Evolutionary conservation across 768 basidiomycete species (phyloP), one percentile per base, ranked within the genome.

Genomic region (Pleurotus ostreatus): DNA sequence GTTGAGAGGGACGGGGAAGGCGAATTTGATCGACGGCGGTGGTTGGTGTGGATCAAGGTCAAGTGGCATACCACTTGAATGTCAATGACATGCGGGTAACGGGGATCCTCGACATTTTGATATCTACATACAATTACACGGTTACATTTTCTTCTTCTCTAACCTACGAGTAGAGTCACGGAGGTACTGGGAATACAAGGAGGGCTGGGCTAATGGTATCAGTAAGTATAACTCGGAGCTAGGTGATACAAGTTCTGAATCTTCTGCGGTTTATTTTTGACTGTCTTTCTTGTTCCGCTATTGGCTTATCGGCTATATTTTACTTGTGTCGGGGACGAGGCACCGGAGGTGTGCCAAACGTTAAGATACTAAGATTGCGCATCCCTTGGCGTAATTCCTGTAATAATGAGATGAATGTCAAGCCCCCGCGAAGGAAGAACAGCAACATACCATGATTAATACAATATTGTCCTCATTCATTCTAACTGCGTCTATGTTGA

Each of bases 21-120:
- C 41, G 89, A 91, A 41, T 72, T 64, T n/a, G 86, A 87, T 60
- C 74, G 86, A 61, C 77, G 88, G 59, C 70, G 77, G 18, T 91
- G 89, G 88, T 74, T 91, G 16, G 74, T 92, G 43, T 89, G 86
- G 82, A 78, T 88, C 30, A 66, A 74, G 58, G 62, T 87, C 37
- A 78, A 70, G 59, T 84, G 85, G 83, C 48, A 44, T 30, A 57
- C 48, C 49, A 59, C 23, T 12, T 52, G 9, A 8, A 34, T 34
- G 30, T 11, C 9, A 34, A 34, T 9, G 30, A 34, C 30, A 34
- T 11, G 8, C 30, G 11, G 30, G 30, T 34, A 34, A 34, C 8
- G 11, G 3, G 30, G 30, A 34, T 34, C 30, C 8, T 34, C 30
- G 30, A 34, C 30, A 34, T n/a, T 47, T 5, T 22, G 23, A 22